Percentiles rank a stretch among this genome's conserved stretches.
Conservation (phyloP, 2,329 filamentous ascomycete genomes). For the Lachnellula cervina region DNA sequence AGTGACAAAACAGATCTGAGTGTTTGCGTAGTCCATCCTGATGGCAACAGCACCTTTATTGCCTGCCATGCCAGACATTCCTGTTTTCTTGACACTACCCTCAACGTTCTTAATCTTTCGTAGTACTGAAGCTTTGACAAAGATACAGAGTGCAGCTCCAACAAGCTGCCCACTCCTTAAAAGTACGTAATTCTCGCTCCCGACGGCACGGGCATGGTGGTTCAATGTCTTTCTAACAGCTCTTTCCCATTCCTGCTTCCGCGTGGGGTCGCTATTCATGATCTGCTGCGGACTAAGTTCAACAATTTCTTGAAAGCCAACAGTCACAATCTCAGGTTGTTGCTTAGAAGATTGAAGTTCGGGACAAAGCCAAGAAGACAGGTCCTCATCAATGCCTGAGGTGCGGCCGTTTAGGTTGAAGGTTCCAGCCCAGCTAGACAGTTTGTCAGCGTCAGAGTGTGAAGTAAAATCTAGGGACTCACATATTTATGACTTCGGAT, state of each 20-base stretch:
- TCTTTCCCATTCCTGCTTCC: slow-evolving; percentile 80
- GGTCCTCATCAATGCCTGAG: slow-evolving; percentile 69
- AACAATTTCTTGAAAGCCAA: slow-evolving; percentile 98
- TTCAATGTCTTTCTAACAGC: slow-evolving; percentile 78
- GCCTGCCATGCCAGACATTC: slow-evolving; percentile 93
- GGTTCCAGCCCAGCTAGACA: slow-evolving; percentile 60
- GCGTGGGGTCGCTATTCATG: slow-evolving; percentile 92
- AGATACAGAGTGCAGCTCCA: slow-evolving; percentile 86
- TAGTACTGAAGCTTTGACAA: slow-evolving; percentile 74
- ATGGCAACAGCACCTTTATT: slow-evolving; percentile 98
- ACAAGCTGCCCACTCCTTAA: slow-evolving; percentile 91
- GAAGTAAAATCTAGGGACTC: not conserved
- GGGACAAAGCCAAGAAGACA: slow-evolving; percentile 82
- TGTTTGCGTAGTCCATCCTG: slow-evolving; percentile 89
- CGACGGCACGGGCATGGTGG: slow-evolving; percentile 56
- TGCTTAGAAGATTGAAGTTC: slow-evolving; percentile 49
- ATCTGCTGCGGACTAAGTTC: slow-evolving; percentile 96
- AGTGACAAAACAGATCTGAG: slow-evolving; percentile 90
- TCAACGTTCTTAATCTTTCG: slow-evolving; percentile 92
- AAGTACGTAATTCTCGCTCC: slow-evolving; percentile 78
- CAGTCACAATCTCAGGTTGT: slow-evolving; percentile 79
- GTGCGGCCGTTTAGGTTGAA: slow-evolving; percentile 94
- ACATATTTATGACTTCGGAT: slow-evolving; percentile 66
- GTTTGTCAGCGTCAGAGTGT: not conserved
- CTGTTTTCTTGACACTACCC: slow-evolving; percentile 88